Evolutionary conservation across 2,329 filamentous ascomycete genomes (phyloP), one percentile per base, ranked within the genome.

Genomic region (Trichoderma sp.): DNA sequence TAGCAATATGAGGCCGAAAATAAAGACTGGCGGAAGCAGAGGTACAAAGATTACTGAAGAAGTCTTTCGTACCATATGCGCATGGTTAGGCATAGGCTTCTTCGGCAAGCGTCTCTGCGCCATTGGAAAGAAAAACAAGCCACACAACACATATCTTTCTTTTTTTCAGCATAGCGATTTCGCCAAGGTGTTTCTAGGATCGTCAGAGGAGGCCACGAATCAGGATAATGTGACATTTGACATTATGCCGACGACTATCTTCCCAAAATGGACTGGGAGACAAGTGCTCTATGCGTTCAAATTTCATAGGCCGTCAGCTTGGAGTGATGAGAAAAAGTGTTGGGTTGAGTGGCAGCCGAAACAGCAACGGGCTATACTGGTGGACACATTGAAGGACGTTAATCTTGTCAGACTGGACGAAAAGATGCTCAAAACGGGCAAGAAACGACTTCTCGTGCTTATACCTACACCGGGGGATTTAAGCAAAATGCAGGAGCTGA

Each of bases 291-390:
- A 64, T 3, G 74, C 74, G 2, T 71, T 75, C 18, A 71, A 31
- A n/a, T 65, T 71, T 24, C 66, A 59, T n/a, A 45, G 18, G 3
- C 56, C 74, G 0, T 0, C 29, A 1, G 27, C 14, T 3, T 75
- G 41, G 56, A 24, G n/a, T 1, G 56, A 41, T 2, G 3, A 24
- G 2, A n/a, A 31, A 6, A 71, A 71, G 11, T 50, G 31, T 1
- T 75, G 74, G 74, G 56, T 75, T 14, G 65, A 75, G 33, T 75
- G 74, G 74, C 66, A 65, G 33, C 74, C 66, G 6, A 7, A n/a
- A 6, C 3, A 8, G 4, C 65, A 75, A 12, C 21, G 9, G 2
- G 74, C 74, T 9, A 31, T 75, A 16, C 12, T 75, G 18, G 65
- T 71, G 5, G 66, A 71, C 9, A 38, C 41, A 1, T 3, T 71